Evolutionary conservation across 192 early-diverging fungal genomes (phyloP).

Genomic region (Umbelopsis ramanniana): DNA sequence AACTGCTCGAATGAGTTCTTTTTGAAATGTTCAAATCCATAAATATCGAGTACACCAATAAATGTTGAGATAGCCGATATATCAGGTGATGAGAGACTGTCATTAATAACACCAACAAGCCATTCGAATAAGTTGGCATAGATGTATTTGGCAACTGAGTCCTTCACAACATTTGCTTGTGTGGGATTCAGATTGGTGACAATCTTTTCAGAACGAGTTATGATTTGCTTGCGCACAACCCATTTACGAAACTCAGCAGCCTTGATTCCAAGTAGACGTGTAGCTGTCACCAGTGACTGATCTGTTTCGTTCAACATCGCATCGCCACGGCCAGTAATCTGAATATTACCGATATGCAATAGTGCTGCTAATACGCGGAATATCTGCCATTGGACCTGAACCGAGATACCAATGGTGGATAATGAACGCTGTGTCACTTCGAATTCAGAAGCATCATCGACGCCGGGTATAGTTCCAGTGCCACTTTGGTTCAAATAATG

Average conservation of each 20-base stretch:
- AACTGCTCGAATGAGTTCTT: slow-evolving; percentile 99
- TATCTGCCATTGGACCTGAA: slow-evolving; percentile 83
- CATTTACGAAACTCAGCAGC: slow-evolving; percentile 88
- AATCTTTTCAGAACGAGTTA: slow-evolving; percentile 92
- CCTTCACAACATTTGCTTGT: slow-evolving; percentile 83
- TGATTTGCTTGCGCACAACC: slow-evolving; percentile 95
- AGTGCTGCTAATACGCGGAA: slow-evolving; percentile 92
- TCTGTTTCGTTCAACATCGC: slow-evolving; percentile 82
- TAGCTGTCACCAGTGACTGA: slow-evolving; percentile 68
- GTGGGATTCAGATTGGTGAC: slow-evolving; percentile 75
- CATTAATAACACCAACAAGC: slow-evolving; percentile 92
- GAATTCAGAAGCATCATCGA: slow-evolving; percentile 95
- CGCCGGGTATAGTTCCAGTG: slow-evolving; percentile 74
- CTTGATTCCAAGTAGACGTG: slow-evolving; percentile 80
- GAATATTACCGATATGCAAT: slow-evolving; percentile 96
- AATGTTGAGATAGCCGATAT: slow-evolving; percentile 56
- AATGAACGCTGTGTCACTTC: slow-evolving; percentile 83
- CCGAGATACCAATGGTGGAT: slow-evolving; percentile 83
- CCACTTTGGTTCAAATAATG: slow-evolving; percentile 90
- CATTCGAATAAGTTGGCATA: slow-evolving; percentile 97
- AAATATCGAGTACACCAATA: slow-evolving; percentile 99
- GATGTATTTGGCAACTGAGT: slow-evolving; percentile 97
- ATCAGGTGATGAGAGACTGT: slow-evolving; percentile 70
- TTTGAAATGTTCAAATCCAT: slow-evolving; percentile 99
- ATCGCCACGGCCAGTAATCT: slow-evolving; percentile 73